phyloP scores from a whole-genome alignment of 2,329 filamentous ascomycete species.

The Neospermospora avenae region DNA sequence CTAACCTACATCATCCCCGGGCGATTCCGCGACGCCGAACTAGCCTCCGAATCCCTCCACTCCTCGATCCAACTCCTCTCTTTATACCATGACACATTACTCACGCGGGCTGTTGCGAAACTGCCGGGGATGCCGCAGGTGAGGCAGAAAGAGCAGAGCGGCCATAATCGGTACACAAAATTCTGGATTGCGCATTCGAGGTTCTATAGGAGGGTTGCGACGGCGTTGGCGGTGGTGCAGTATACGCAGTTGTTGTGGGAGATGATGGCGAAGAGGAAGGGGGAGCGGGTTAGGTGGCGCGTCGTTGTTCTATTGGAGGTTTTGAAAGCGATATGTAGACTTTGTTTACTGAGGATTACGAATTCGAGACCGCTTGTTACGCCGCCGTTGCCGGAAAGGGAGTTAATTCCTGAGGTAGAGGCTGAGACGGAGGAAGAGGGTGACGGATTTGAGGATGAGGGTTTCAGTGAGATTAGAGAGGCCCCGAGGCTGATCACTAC shows the following conservation, averaged over 20 bases:
- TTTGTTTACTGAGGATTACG: constrained; percentile 78
- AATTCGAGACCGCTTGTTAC: constrained; percentile 78
- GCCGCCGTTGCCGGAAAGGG: constrained; percentile 81
- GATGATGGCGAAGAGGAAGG: constrained; percentile 87
- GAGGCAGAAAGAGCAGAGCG: constrained; percentile 40
- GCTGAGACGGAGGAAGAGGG: constrained; percentile 45
- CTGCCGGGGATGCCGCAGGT: constrained; percentile 48
- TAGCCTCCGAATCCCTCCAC: constrained; percentile 89
- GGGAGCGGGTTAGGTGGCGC: constrained; percentile 81
- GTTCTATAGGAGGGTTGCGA: constrained; percentile 77
- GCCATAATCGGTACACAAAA: constrained; percentile 63
- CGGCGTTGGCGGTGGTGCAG: constrained; percentile 82
- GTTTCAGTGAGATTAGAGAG: constrained; percentile 38
- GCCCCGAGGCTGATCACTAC: constrained; percentile 11
- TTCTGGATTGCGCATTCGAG: constrained; percentile 62
- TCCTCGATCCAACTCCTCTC: constrained; percentile 86
- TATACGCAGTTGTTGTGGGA: constrained; percentile 97
- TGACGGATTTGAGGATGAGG: constrained; percentile 35
- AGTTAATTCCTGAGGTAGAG: constrained; percentile 62
- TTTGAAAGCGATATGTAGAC: constrained; percentile 79
- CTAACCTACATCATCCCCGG: constrained; percentile 95
- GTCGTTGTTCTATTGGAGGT: constrained; percentile 81
- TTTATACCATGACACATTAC: constrained; percentile 86
- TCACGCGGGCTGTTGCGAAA: constrained; percentile 61
- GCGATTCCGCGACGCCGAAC: constrained; percentile 86